Conservation (phyloP, 306 rosid genomes). For the Malus domestica region DNA sequence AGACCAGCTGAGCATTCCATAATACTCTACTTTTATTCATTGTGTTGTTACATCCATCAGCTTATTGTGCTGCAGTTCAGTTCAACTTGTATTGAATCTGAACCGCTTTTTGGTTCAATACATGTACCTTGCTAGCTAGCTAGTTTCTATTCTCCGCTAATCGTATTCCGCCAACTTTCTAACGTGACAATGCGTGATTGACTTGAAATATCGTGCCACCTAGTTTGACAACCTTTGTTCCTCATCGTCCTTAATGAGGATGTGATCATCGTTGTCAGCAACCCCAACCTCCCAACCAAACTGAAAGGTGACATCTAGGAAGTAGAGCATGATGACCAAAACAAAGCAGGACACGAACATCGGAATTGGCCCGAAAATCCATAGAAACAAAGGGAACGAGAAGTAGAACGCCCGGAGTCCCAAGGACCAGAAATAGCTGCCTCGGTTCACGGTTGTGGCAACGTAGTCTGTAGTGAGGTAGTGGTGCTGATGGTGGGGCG, state of each 20-base stretch:
- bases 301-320: slow-evolving; percentile 53
- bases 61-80: not conserved
- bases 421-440: slow-evolving; percentile 79
- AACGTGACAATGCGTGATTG: no score
- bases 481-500: slow-evolving; percentile 24
- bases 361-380: slow-evolving; percentile 89
- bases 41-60: not conserved
- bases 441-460: slow-evolving; percentile 55
- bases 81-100: slow-evolving; percentile 7
- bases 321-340: slow-evolving; percentile 53
- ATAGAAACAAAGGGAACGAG: slow-evolving; percentile 71
- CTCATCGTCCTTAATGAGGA: slow-evolving; percentile 14
- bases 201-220: no score
- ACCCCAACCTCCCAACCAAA: slow-evolving; percentile 35
- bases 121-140: not conserved
- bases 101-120: not conserved
- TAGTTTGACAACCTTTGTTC: slow-evolving; percentile 11
- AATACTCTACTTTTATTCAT: not conserved
- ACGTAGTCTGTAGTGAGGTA: slow-evolving; percentile 55
- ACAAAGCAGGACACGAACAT: slow-evolving; percentile 49
- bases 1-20: not conserved
- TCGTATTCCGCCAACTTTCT: not conserved
- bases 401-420: slow-evolving; percentile 86
- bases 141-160: not conserved
- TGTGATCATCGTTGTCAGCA: slow-evolving; percentile 8